Conservation (phyloP, 2,329 filamentous ascomycete genomes). For the Ophiostoma sp. region DNA sequence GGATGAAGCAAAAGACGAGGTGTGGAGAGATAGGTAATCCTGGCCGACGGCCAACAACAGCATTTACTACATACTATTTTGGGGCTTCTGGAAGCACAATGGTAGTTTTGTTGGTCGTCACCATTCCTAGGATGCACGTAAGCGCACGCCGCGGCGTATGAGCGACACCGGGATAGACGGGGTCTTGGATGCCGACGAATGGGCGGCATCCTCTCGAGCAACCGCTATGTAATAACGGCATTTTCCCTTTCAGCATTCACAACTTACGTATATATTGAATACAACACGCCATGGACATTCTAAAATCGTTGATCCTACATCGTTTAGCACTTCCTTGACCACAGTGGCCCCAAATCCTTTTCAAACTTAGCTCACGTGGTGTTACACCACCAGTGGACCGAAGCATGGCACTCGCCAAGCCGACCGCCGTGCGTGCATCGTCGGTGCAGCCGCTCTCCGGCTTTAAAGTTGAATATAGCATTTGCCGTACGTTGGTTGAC, state of each 20-base stretch:
- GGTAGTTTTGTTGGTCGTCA: not conserved
- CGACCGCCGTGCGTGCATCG: not conserved
- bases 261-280: slow-evolving; percentile 1
- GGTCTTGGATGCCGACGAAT: not conserved
- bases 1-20: not conserved
- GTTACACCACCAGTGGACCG: not conserved
- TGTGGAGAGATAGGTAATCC: too few species aligned
- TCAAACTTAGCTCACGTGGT: not conserved
- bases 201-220: not conserved
- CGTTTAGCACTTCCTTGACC: not conserved
- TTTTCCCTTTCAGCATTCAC: not conserved
- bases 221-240: not conserved
- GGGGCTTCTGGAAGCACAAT: not conserved
- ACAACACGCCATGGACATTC: not conserved
- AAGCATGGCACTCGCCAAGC: not conserved
- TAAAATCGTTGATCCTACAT: not conserved
- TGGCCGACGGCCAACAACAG: too few species aligned
- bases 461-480: not conserved
- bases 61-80: not conserved
- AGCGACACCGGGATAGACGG: not conserved
- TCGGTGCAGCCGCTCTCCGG: not conserved
- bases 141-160: not conserved
- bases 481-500: not conserved
- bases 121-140: too few species aligned
- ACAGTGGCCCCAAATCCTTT: not conserved